Percentiles rank a stretch among this genome's conserved stretches.
These are phyloP conservation scores for Mucor plumbeus DNA, from an alignment of 371 early-diverging fungal genomes.

Conservation along the genomic window DNA sequence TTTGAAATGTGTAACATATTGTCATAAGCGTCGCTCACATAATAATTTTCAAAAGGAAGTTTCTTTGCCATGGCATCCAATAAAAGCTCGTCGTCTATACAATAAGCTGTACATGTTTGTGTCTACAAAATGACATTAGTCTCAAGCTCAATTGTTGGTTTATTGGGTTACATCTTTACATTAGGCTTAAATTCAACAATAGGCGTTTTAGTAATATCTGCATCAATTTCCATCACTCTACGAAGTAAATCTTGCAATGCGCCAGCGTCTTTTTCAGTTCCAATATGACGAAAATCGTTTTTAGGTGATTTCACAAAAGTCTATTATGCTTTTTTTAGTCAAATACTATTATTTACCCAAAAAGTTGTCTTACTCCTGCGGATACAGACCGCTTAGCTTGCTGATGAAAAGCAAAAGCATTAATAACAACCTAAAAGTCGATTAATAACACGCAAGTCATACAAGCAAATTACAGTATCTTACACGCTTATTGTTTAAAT, in stretches of 20 bases:
- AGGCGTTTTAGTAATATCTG: conserved; percentile 28
- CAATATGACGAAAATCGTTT: conserved; percentile 27
- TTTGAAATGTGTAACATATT: conserved; percentile 28
- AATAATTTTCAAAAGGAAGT: not conserved
- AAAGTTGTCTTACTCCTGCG: not conserved
- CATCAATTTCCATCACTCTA: conserved; percentile 43
- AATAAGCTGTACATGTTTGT: conserved; percentile 35
- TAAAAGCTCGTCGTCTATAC: conserved; percentile 23
- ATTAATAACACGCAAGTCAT: not conserved
- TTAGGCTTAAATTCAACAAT: conserved; percentile 26
- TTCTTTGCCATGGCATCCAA: conserved; percentile 2
- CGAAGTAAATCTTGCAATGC: conserved; percentile 38
- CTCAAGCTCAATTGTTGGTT: not conserved
- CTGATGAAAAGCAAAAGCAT: not conserved
- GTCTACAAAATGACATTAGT: conserved; percentile 21
- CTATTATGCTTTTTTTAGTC: not conserved
- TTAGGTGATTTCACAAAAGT: not conserved
- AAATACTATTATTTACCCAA: not conserved
- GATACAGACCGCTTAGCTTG: not conserved
- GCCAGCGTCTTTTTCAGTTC: conserved; percentile 35
- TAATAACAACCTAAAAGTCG: not conserved
- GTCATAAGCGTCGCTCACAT: conserved; percentile 6
- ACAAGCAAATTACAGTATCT: not conserved
- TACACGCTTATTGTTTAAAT: not conserved
- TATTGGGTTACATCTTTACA: conserved; percentile 16